A percentile compares a stretch with the other conserved stretches of the same genome.
phyloP scores from a whole-genome alignment of 164 flowering plant species.

The Tinospora cordifolia region DNA sequence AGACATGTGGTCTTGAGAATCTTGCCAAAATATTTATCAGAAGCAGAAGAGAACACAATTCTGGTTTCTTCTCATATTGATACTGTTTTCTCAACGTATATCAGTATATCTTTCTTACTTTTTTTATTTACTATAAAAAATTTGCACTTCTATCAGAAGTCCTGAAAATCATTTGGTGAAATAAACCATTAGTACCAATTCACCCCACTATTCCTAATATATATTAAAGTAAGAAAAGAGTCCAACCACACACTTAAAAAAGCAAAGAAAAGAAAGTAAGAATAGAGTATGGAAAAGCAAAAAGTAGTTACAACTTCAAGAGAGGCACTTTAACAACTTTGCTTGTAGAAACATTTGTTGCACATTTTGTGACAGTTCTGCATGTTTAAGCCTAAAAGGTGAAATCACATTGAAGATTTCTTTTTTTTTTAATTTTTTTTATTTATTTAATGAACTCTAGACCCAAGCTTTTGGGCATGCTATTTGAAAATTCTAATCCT shows the following conservation, averaged over 20 bases:
- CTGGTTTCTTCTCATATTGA: constrained; percentile 95
- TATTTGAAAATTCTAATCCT: too few species aligned
- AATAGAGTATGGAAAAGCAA: not conserved
- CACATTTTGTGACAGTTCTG: not conserved
- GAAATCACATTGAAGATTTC: too few species aligned
- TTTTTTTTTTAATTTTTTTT: too few species aligned
- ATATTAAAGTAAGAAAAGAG: not conserved
- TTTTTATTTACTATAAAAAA: constrained; percentile 4
- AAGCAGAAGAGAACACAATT: constrained; percentile 73
- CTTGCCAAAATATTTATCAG: constrained; percentile 60
- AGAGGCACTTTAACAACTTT: not conserved
- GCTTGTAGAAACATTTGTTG: not conserved
- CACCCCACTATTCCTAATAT: not conserved
- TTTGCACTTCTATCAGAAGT: not conserved
- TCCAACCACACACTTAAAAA: too few species aligned
- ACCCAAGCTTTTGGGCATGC: not conserved
- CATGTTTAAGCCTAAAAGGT: too few species aligned
- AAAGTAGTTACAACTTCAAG: not conserved
- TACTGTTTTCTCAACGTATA: constrained; percentile 86
- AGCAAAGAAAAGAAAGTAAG: not conserved
- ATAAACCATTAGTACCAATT: not conserved
- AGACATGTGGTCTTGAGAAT: constrained; percentile 67
- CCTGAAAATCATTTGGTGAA: not conserved
- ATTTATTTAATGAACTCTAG: not conserved
- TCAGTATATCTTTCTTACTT: constrained; percentile 17